Conservation (phyloP, 208 protist species). For the Spongospora subterranea region DNA sequence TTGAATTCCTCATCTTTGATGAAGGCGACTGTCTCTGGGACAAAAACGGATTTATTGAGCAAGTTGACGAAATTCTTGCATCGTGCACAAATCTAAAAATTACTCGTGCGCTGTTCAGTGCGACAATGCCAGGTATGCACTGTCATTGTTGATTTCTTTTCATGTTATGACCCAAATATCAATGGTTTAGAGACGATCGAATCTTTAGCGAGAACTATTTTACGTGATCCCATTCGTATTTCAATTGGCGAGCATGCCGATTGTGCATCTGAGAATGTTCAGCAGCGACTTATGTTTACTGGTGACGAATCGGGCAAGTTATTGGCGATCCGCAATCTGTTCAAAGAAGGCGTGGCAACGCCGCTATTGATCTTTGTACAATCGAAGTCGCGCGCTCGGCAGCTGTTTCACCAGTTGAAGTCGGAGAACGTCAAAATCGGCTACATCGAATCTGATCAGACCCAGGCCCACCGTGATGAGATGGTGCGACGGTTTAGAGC, state of each 20-base stretch:
- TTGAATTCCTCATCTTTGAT: conserved; percentile 40
- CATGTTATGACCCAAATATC: no score
- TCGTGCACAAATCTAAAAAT: background rate
- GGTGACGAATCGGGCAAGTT: conserved; percentile 39
- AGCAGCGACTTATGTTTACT: conserved; percentile 26
- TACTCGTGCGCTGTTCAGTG: conserved; percentile 36
- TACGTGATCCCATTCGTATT: conserved; percentile 8
- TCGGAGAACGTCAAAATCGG: background rate
- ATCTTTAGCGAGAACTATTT: background rate
- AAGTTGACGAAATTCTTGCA: conserved; percentile 47
- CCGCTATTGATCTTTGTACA: conserved; percentile 50
- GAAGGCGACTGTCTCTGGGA: conserved; percentile 46
- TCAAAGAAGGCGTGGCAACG: background rate
- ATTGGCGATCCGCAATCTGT: background rate
- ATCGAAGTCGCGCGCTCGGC: conserved; percentile 6
- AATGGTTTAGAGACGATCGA: background rate
- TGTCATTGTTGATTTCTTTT: no score
- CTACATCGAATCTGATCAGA: conserved; percentile 40
- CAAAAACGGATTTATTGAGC: conserved; percentile 1
- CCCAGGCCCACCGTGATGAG: background rate
- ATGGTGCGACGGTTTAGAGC: background rate
- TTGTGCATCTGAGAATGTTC: background rate
- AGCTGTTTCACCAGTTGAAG: background rate
- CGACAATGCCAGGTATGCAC: conserved; percentile 17
- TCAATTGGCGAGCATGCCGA: background rate